Evolutionary conservation across 139 green algal genomes (phyloP).

Genomic region (Deuterostichococcus epilithicus): DNA sequence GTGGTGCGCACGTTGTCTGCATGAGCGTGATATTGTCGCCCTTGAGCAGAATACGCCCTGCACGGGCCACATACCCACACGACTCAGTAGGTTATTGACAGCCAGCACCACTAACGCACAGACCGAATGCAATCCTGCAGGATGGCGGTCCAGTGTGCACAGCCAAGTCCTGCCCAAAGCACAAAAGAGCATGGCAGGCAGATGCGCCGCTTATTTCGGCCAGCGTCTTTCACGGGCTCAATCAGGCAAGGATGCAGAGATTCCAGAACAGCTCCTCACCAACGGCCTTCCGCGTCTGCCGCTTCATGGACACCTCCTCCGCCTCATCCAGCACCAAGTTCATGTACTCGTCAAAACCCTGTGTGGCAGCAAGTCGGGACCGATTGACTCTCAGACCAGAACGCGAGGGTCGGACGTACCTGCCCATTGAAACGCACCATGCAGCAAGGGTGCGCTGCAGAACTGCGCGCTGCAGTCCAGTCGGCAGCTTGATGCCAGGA

Average conservation of each 20-base stretch:
- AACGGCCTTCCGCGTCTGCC: slow-evolving; percentile 85
- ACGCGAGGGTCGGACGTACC: too few relatives aligned
- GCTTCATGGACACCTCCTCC: slow-evolving; percentile 95
- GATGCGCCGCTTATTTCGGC: not conserved
- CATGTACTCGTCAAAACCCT: slow-evolving; percentile 99
- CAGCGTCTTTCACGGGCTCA: not conserved
- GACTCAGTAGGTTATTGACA: not conserved
- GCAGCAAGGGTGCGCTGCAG: too few relatives aligned
- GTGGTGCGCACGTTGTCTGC: slow-evolving; percentile 52
- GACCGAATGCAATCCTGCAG: not conserved
- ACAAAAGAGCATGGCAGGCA: not conserved
- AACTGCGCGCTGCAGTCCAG: too few relatives aligned
- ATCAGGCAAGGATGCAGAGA: slow-evolving; percentile 5
- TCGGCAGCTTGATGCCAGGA: too few relatives aligned
- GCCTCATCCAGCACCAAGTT: slow-evolving; percentile 98
- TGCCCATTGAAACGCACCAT: too few relatives aligned
- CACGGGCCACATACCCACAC: not conserved
- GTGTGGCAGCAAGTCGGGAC: too few relatives aligned
- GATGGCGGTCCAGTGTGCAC: not conserved
- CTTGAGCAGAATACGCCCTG: slow-evolving; percentile 91
- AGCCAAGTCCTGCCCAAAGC: not conserved
- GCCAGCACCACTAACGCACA: too few relatives aligned
- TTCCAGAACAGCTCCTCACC: slow-evolving; percentile 29
- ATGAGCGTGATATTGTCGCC: slow-evolving; percentile 99
- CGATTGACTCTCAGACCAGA: too few relatives aligned